Percentiles rank a stretch among this genome's conserved stretches.
Conservation (phyloP, 257 asterid species). For the Solanum commersonii region DNA sequence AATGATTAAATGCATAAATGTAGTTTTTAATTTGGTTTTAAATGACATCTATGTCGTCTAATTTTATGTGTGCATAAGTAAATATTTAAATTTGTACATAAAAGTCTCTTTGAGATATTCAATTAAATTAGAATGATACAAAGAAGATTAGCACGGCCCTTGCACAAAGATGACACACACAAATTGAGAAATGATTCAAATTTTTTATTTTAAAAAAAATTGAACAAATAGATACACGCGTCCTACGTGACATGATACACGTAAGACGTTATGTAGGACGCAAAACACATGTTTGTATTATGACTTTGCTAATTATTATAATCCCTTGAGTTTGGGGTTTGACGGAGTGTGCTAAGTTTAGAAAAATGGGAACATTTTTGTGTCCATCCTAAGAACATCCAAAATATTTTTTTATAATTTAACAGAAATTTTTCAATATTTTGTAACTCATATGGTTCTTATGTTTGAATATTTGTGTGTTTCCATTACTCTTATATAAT, state of each 20-base stretch:
- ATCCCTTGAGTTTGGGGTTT: not conserved
- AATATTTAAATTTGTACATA: no score
- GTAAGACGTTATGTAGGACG: not conserved
- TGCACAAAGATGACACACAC: not conserved
- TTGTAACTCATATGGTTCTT: not conserved
- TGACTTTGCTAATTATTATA: not conserved
- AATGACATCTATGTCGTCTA: not conserved
- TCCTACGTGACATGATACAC: not conserved
- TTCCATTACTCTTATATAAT: not conserved
- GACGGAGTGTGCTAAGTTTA: not conserved
- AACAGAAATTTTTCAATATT: not conserved
- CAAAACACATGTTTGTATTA: not conserved
- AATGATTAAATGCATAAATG: no score
- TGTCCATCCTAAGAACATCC: not conserved
- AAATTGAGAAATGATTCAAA: not conserved
- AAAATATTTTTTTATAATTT: not conserved
- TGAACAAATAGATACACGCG: not conserved
- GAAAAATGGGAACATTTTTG: not conserved
- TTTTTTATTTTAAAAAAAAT: no score
- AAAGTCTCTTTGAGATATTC: not conserved
- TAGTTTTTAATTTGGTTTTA: not conserved
- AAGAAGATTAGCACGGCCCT: not conserved
- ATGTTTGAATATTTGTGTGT: not conserved
- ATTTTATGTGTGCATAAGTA: not conserved
- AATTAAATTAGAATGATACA: not conserved